Percentiles rank a stretch among this genome's conserved stretches.
phyloP scores from a whole-genome alignment of 1,284 basidiomycete species.

The Ceratobasidium sp. region DNA sequence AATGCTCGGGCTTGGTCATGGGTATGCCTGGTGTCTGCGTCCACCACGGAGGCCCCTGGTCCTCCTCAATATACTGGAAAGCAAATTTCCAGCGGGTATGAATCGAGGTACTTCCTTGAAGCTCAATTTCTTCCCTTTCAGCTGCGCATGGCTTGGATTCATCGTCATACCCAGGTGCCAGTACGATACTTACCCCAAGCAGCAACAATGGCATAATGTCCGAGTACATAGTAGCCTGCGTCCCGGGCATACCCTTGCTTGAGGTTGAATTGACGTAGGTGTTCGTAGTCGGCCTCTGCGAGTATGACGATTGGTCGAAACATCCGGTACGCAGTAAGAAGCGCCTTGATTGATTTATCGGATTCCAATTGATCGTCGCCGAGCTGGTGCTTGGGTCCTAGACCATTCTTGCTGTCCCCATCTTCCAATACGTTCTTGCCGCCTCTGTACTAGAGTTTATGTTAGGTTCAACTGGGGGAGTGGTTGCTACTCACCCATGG shows the following conservation, averaged over 20 bases:
- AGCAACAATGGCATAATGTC: slow-evolving; percentile 34
- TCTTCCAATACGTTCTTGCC: slow-evolving; percentile 19
- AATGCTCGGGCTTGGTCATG: neutral
- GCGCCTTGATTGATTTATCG: slow-evolving; percentile 15
- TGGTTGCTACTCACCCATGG: slow-evolving; percentile 10
- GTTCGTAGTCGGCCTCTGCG: slow-evolving; percentile 31
- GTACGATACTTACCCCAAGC: slow-evolving; percentile 13
- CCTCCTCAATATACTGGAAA: slow-evolving; percentile 30
- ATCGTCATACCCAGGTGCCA: neutral
- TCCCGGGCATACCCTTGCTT: slow-evolving; percentile 13
- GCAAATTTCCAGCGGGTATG: slow-evolving; percentile 36
- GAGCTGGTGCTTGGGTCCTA: slow-evolving; percentile 19
- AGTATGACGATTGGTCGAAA: slow-evolving; percentile 26
- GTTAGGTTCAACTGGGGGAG: neutral
- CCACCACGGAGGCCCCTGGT: slow-evolving; percentile 34
- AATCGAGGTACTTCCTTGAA: slow-evolving; percentile 6
- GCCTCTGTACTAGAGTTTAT: neutral
- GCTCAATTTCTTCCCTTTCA: slow-evolving; percentile 15
- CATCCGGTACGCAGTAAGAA: slow-evolving; percentile 30
- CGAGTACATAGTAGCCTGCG: slow-evolving; percentile 31
- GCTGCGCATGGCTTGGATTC: neutral
- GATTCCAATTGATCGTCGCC: slow-evolving; percentile 34
- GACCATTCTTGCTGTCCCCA: slow-evolving; percentile 1
- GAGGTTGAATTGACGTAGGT: slow-evolving; percentile 23
- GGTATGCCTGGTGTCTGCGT: neutral